Percentiles rank a stretch among this genome's conserved stretches.
Conservation (phyloP, 805 yeast species). For the Lachancea quebecensis region DNA sequence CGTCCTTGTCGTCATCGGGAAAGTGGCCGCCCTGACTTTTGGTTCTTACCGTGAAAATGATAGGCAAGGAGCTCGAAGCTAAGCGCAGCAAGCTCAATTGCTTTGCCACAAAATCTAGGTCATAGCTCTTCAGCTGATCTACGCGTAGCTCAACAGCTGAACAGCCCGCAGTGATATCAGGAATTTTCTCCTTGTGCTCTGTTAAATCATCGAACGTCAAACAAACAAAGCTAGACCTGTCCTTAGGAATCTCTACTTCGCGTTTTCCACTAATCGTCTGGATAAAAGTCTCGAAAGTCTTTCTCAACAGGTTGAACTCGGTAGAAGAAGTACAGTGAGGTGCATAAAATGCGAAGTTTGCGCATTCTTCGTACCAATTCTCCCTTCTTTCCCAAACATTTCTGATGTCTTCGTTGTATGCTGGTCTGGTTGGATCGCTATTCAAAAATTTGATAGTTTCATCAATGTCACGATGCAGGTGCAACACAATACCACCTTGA, state of each 20-base stretch:
- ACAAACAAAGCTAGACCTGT: conserved; percentile 63
- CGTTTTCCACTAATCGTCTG: conserved; percentile 53
- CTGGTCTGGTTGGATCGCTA: conserved; percentile 80
- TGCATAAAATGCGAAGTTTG: conserved; percentile 71
- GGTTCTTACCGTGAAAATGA: conserved; percentile 76
- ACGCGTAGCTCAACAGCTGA: conserved; percentile 81
- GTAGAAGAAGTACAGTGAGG: conserved; percentile 53
- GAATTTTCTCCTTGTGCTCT: conserved; percentile 39
- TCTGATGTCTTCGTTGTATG: conserved; percentile 70
- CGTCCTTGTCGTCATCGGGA: conserved; percentile 48
- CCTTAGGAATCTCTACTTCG: conserved; percentile 25
- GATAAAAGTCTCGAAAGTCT: conserved; percentile 53
- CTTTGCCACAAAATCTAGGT: conserved; percentile 53
- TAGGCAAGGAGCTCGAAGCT: conserved; percentile 56
- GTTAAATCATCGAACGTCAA: conserved; percentile 60
- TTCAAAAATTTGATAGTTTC: conserved; percentile 71
- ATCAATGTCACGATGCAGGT: conserved; percentile 80
- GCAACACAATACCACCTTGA: conserved; percentile 74
- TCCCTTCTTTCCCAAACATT: conserved; percentile 83
- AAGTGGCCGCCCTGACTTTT: conserved; percentile 75
- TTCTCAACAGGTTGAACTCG: conserved; percentile 52
- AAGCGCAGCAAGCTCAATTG: conserved; percentile 68
- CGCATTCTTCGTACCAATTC: conserved; percentile 69
- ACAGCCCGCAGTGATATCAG: conserved; percentile 56
- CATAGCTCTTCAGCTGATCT: conserved; percentile 52